These are phyloP conservation scores for Boletus bicolor DNA, from an alignment of 768 basidiomycete species.

Conservation along the genomic window DNA sequence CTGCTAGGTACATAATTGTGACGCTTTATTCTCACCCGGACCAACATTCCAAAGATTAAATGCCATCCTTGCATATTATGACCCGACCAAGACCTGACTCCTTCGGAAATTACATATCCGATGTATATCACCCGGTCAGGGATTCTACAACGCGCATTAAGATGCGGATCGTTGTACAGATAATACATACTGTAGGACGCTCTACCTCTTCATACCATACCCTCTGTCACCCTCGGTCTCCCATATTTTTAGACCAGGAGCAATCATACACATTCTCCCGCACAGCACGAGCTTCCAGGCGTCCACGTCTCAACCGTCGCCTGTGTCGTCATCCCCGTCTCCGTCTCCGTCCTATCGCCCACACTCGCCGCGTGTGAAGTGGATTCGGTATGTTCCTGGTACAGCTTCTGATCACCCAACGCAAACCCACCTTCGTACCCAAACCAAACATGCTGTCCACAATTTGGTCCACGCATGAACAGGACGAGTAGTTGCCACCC, in stretches of 20 bases:
- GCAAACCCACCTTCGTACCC: constrained; percentile 57
- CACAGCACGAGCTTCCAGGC: constrained; percentile 2
- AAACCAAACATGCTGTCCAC: constrained; percentile 45
- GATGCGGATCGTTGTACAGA: neutral
- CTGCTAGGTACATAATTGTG: neutral
- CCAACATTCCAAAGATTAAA: neutral
- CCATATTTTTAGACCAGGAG: neutral
- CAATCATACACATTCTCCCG: neutral
- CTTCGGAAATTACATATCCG: neutral
- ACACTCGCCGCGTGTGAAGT: neutral
- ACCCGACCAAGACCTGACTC: neutral
- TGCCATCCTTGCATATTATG: too few species aligned
- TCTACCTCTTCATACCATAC: neutral
- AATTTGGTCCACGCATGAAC: constrained; percentile 37
- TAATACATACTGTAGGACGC: neutral
- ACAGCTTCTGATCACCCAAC: neutral
- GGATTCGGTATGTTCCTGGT: neutral
- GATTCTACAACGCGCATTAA: neutral
- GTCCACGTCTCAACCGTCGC: constrained; percentile 5
- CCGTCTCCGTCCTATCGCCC: neutral
- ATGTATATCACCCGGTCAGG: neutral
- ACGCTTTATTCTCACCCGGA: neutral
- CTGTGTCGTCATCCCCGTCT: neutral
- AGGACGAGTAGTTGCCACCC: constrained; percentile 35
- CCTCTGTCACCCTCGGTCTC: neutral